phyloP scores from a whole-genome alignment of 2,329 filamentous ascomycete genomes.

The Capronia epimyces region DNA sequence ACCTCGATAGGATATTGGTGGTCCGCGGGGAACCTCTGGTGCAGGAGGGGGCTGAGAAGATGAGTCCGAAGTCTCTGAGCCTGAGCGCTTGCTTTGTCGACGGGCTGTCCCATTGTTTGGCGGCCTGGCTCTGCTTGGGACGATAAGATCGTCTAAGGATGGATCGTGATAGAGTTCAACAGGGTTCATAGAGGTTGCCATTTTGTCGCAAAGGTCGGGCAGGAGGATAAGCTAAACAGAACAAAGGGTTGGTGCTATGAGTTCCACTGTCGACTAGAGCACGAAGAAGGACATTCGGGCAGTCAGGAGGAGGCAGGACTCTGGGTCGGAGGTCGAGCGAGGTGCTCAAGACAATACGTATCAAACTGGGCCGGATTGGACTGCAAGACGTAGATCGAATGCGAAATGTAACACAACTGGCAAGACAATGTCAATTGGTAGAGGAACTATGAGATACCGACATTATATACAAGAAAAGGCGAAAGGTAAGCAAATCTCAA shows the following conservation, averaged over 20 bases:
- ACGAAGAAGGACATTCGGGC: slow-evolving; percentile 1
- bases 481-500: neutral
- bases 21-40: slow-evolving; percentile 57
- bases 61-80: slow-evolving; percentile 10
- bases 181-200: slow-evolving; percentile 27
- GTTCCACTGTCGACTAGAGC: neutral
- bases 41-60: slow-evolving; percentile 34
- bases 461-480: slow-evolving; percentile 22
- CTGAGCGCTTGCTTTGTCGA: slow-evolving; percentile 9
- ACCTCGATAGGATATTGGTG: slow-evolving; percentile 51
- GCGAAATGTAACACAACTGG: slow-evolving; percentile 8
- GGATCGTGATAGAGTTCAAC: slow-evolving; percentile 27
- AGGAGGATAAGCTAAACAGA: neutral
- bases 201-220: neutral
- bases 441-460: slow-evolving; percentile 9
- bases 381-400: neutral
- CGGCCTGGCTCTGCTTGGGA: slow-evolving; percentile 3
- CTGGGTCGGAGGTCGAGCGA: neutral
- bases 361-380: neutral
- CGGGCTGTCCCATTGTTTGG: slow-evolving; percentile 12
- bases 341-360: neutral
- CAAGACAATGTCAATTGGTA: slow-evolving; percentile 1
- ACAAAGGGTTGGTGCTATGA: neutral
- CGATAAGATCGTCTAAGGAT: slow-evolving; percentile 21
- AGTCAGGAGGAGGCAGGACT: neutral